Base-by-base conservation (phyloP, 495 filamentous ascomycete genomes). In the Aspergillus kassunensis region DNA sequence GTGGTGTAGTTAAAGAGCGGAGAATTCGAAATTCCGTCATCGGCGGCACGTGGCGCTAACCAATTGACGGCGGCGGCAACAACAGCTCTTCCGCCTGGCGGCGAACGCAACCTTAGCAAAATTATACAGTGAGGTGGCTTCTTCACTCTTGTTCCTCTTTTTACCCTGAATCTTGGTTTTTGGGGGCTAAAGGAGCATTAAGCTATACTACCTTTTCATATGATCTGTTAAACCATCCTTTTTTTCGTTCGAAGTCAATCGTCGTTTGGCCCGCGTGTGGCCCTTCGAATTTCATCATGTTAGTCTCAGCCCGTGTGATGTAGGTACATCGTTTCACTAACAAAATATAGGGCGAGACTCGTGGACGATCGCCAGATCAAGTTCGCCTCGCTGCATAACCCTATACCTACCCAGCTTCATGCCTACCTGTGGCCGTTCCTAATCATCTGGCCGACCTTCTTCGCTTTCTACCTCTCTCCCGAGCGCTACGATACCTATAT, bases 401-500 rank as follows among this genome's bases (percentile, higher is more conserved):
- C 95, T 25, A 81, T 96, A 44, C 88, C 95, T 35, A 65, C 84
- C 44, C 82, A 83, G 53, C 71, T 91, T 30, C 93, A 96, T 70
- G 72, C 87, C 55, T 97, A 99, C 67, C 68, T 96, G 57, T 93
- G 88, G 88, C 93, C 93, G 0, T 99, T 96, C 59, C 66, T 86
- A 24, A 81, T 95, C 51, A 79, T 90, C 58, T 99, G 95, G 90
- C 92, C 93, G 29, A 74, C 82, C 56, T 96, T 97, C 71, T 82
- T 97, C 48, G 79, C 89, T 59, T 80, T 89, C 67, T 97, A 92
- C 64, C 81, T 95, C 44, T 87, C 82, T 11, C 74, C 81, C 33
- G 87, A 89, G 20, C 81, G 86, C 55, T 99, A 97, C 71, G 84
- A 93, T 43, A 87, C 84, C 58, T 84, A 97, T 71, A 91, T 99